Base-by-base conservation (phyloP, 169 alveolate species). In the Theileria luwenshuni region DNA sequence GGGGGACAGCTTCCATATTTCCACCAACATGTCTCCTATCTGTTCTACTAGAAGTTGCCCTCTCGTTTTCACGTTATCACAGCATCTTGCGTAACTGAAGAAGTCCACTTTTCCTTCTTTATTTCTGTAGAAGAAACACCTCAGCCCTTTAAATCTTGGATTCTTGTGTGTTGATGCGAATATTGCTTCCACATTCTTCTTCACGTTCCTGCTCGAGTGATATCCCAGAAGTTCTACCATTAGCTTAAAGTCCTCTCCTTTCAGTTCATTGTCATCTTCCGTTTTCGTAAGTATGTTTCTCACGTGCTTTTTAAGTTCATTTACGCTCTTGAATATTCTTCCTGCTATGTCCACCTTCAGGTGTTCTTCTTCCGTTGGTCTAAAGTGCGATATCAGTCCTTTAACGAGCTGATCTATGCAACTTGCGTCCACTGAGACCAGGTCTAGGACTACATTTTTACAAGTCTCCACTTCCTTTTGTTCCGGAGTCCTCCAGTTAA, bases 21-120 rank as follows among this genome's bases (percentile, higher is more conserved):
- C 87, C n/a, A 79, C 33, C 19, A 79, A 5, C 33, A 70, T 47
- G 43, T 71, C 43, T 13, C 74, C n/a, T 12, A 79, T 1, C 42
- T 35, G 13, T 3, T 79, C 77, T 0, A 30, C 28, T 21, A 54
- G 42, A 7, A 67, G 33, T 2, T 42, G 65, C 15, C 64, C 60
- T 2, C 83, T 32, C 47, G 76, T 62, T 12, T 49, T 69, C 21
- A 79, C 87, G 23, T 62, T 17, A 25, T 79, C 87, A 33, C 83
- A 74, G 42, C 87, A 79, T 21, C 87, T 27, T 6, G 83, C 72
- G 76, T 79, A 79, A 48, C 87, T 79, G 68, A 79, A 79, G 23
- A 67, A 74, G n/a, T 58, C 83, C 33, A 71, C 63, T 10, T 12
- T 15, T 8, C 87, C 87, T 30, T 63, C 83, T 23, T 19, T 49